phyloP scores from a whole-genome alignment of 2,329 filamentous ascomycete species.

The Exophiala sideris region DNA sequence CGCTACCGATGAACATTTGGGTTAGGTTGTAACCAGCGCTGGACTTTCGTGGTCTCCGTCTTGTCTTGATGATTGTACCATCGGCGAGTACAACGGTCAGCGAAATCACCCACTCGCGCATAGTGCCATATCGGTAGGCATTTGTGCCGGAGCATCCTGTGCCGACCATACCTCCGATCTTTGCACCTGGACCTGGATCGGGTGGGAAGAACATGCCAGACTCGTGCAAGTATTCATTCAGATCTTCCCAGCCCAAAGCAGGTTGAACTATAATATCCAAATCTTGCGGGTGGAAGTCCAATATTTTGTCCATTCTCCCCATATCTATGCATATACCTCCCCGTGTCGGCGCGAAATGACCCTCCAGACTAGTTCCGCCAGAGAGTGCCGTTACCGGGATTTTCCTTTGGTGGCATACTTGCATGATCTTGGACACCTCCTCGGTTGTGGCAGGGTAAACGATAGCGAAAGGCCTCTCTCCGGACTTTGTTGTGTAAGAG shows the following conservation, averaged over 20 bases:
- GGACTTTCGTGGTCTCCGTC: constrained; percentile 82
- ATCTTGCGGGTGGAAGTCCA: constrained; percentile 73
- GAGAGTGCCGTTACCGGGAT: constrained; percentile 87
- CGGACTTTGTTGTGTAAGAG: constrained; percentile 44
- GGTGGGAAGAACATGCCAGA: constrained; percentile 86
- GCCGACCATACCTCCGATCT: constrained; percentile 72
- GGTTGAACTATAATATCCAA: constrained; percentile 74
- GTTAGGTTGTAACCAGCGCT: constrained; percentile 91
- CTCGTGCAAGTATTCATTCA: constrained; percentile 73
- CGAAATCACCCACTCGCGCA: constrained; percentile 88
- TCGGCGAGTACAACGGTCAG: constrained; percentile 87
- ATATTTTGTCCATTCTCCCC: constrained; percentile 75
- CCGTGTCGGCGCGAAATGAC: constrained; percentile 78
- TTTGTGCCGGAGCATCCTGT: constrained; percentile 69
- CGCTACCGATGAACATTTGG: constrained; percentile 82
- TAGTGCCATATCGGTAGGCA: constrained; percentile 87
- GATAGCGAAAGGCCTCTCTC: constrained; percentile 55
- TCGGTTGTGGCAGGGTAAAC: constrained; percentile 75
- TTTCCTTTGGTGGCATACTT: constrained; percentile 73
- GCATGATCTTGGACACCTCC: constrained; percentile 83
- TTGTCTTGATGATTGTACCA: constrained; percentile 84
- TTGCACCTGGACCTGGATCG: constrained; percentile 84
- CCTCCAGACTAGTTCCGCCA: constrained; percentile 85
- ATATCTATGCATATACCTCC: constrained; percentile 87
- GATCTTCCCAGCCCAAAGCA: constrained; percentile 78